Conservation (phyloP, 2,329 filamentous ascomycete species). For the Colletotrichum sansevieriae region DNA sequence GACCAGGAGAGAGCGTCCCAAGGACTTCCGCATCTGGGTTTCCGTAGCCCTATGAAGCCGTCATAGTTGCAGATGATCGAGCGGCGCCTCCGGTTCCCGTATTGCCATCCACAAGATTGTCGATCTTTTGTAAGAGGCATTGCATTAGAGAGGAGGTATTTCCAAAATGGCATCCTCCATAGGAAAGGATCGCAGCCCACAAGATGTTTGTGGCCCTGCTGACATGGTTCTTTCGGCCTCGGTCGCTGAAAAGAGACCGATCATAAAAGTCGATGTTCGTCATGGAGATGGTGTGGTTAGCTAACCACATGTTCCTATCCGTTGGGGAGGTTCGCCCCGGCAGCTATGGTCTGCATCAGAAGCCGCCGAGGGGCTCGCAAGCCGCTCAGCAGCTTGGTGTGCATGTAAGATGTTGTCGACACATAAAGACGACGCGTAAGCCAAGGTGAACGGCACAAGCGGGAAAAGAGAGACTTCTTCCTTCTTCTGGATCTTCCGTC, state of each 20-base stretch:
- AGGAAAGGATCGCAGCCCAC: conserved; percentile 1
- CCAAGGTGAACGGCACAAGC: not conserved
- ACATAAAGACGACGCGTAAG: conserved; percentile 27
- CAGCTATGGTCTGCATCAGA: conserved; percentile 20
- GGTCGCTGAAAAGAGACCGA: not conserved
- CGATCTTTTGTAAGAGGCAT: conserved; percentile 11
- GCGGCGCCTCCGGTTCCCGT: not conserved
- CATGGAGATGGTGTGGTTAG: conserved; percentile 21
- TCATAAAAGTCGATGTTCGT: not conserved
- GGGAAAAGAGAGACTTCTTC: not conserved
- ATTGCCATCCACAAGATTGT: conserved; percentile 14
- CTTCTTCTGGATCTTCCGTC: not conserved
- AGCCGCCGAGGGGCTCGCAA: conserved; percentile 17
- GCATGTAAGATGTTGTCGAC: conserved; percentile 5
- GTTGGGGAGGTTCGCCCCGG: conserved; percentile 15
- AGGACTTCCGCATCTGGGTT: not conserved
- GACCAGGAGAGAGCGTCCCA: not conserved
- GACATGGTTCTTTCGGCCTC: not conserved
- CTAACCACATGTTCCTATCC: conserved; percentile 16
- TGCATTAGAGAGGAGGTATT: conserved; percentile 1
- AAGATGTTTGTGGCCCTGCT: not conserved
- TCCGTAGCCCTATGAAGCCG: conserved; percentile 16
- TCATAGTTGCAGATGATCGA: conserved; percentile 17
- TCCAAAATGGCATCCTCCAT: not conserved
- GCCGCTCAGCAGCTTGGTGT: not conserved